Conservation (phyloP, 106 monocot genomes). For the Platanthera guangdongensis region DNA sequence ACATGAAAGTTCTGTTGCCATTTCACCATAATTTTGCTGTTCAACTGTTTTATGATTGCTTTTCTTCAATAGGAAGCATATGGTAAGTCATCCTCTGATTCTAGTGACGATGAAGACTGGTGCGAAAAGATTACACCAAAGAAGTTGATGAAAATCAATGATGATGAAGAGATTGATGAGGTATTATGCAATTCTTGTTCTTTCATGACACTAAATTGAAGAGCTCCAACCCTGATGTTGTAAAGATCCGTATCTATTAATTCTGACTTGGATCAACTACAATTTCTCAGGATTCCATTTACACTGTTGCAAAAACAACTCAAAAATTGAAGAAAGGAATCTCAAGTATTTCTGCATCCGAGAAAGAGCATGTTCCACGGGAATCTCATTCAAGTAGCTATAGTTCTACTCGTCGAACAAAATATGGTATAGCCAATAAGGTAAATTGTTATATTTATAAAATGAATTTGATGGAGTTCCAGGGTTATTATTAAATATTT, state of each 20-base stretch:
- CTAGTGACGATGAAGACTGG: conserved; percentile 82
- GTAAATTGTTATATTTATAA: conserved; percentile 10
- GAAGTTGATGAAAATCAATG: conserved; percentile 22
- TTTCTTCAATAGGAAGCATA: conserved; percentile 51
- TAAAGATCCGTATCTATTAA: background rate
- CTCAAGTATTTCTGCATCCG: conserved; percentile 2
- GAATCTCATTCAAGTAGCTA: conserved; percentile 13
- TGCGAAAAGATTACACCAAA: conserved; percentile 19
- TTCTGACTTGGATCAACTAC: background rate
- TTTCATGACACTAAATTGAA: background rate
- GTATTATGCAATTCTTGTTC: conserved; percentile 7
- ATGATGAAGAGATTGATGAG: background rate
- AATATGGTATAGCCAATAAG: conserved; percentile 14
- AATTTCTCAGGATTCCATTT: background rate
- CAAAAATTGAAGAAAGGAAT: background rate
- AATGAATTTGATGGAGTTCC: background rate
- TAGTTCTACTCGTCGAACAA: conserved; percentile 8
- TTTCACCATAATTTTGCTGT: background rate
- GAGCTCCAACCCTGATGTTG: conserved; percentile 7
- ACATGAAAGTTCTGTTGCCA: background rate
- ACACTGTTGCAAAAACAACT: background rate
- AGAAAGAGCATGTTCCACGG: conserved; percentile 1
- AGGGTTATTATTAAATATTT: background rate
- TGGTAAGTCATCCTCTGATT: conserved; percentile 50
- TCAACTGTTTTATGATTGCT: conserved; percentile 3